phyloP scores from a whole-genome alignment of 352 stramenopile genomes.

The Thalassiosira oceanica region DNA sequence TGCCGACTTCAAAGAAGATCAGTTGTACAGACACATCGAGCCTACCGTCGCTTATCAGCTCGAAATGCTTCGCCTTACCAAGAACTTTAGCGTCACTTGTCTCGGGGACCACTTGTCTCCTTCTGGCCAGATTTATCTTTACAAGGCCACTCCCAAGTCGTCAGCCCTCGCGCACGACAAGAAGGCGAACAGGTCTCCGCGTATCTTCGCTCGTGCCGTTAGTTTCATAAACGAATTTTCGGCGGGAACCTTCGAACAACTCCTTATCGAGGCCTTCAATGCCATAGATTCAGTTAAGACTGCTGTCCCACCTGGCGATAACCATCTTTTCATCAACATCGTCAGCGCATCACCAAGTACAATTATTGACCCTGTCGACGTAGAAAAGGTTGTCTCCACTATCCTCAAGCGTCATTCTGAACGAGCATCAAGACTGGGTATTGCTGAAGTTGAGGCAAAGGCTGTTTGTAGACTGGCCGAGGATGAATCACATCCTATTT shows the following conservation, averaged over 20 bases:
- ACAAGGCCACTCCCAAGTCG: conserved; percentile 92
- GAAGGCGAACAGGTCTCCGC: conserved; percentile 84
- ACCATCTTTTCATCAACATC: conserved; percentile 99
- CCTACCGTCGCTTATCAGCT: conserved; percentile 96
- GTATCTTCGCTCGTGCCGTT: conserved; percentile 95
- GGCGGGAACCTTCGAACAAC: conserved; percentile 89
- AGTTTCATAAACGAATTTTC: conserved; percentile 80
- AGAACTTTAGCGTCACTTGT: conserved; percentile 95
- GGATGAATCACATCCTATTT: conserved; percentile 90
- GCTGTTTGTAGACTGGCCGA: conserved; percentile 90
- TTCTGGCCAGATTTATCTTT: conserved; percentile 95
- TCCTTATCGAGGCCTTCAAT: conserved; percentile 98
- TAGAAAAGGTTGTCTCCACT: conserved; percentile 92
- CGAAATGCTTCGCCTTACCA: conserved; percentile 92
- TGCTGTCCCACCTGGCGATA: conserved; percentile 81
- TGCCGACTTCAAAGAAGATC: conserved; percentile 93
- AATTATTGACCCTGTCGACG: conserved; percentile 90
- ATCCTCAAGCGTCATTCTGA: conserved; percentile 86
- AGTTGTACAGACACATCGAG: conserved; percentile 97
- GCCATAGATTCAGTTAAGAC: conserved; percentile 90
- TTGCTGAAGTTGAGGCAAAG: conserved; percentile 96
- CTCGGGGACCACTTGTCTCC: conserved; percentile 89
- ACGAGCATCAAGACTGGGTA: conserved; percentile 88
- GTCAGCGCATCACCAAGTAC: conserved; percentile 86
- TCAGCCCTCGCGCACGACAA: conserved; percentile 84